Conservation (phyloP, 1,284 basidiomycete genomes). For the Neolentinus lepideus region DNA sequence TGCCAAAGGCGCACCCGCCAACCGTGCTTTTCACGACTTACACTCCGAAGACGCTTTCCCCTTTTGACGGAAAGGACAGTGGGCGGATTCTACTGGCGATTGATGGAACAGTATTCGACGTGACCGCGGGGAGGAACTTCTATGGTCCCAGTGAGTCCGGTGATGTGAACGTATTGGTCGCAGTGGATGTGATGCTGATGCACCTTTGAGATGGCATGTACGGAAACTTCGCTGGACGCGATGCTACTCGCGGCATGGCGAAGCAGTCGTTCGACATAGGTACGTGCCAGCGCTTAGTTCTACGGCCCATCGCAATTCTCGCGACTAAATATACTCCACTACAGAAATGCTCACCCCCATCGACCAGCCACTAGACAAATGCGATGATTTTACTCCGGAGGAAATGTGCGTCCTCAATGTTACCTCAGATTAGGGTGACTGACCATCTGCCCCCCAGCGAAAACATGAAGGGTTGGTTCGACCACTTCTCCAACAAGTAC, state of each 20-base stretch:
- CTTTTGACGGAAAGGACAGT: conserved; percentile 62
- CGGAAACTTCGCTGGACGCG: conserved; percentile 92
- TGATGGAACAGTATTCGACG: conserved; percentile 85
- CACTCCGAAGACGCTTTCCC: conserved; percentile 65
- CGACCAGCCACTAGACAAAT: conserved; percentile 81
- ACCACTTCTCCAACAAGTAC: conserved; percentile 86
- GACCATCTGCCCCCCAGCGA: conserved; percentile 44
- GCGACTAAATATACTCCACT: neutral
- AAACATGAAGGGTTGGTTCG: conserved; percentile 90
- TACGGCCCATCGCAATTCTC: conserved; percentile 3
- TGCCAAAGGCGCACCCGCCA: conserved; percentile 73
- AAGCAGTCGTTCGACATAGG: conserved; percentile 92
- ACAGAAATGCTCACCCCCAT: conserved; percentile 86
- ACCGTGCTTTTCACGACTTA: conserved; percentile 71
- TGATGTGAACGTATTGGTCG: neutral
- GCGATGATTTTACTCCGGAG: conserved; percentile 68
- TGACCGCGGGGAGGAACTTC: conserved; percentile 81
- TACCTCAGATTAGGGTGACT: conserved; percentile 7
- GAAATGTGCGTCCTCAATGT: conserved; percentile 65
- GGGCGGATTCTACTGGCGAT: conserved; percentile 83
- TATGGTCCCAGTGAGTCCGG: conserved; percentile 79
- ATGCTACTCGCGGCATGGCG: conserved; percentile 93
- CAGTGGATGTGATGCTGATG: conserved; percentile 3
- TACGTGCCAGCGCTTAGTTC: conserved; percentile 25
- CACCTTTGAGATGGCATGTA: conserved; percentile 71